Evolutionary conservation across 2,329 filamentous ascomycete genomes (phyloP), one percentile per base, ranked within the genome.

Genomic region (Trichoderma sp.): DNA sequence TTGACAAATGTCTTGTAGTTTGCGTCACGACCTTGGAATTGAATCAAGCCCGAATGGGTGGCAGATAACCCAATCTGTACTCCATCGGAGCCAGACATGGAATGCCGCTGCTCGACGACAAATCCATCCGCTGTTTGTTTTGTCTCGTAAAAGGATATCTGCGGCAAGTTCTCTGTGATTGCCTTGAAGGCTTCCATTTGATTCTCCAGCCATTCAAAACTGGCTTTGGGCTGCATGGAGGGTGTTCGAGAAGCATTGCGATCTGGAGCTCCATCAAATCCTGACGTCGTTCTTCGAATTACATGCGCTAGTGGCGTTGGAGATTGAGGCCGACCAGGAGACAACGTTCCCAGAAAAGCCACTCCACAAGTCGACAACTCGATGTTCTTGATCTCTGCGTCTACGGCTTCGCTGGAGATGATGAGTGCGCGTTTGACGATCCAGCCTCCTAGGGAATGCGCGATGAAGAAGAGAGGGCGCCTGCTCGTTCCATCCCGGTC

Each of bases 371-470:
- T 74, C 26, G 74, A 75, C 43, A 75, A 59, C 66, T 75, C 74
- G 11, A 76, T 61, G 39, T 74, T 72, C 24, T 68, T 72, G 34
- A 76, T 67, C 37, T 68, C 59, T 14, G 70, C 54, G 54, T 71
- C 70, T 24, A 70, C 68, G n/a, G 74, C 72, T 69, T 76, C 74
- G 59, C 71, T 74, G n/a, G 74, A 74, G 34, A 74, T 73, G 65
- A 76, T 73, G 28, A 76, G 72, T 8, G 71, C 72, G n/a, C 73
- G 72, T 70, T 76, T 75, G 69, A 76, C 75, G 43, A 76, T 73
- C 74, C 75, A 75, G 4, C 74, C 74, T 18, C 75, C 75, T 21
- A 76, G 69, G 51, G 73, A 74, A 46, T 76, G 75, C 13, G 74
- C 74, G 18, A 76, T 72, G 69, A 76, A 75, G 69, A 75, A 75